Percentiles rank a stretch among this genome's conserved stretches.
These are phyloP conservation scores for Rhodamnia rubescens DNA, from an alignment of 345 rosid genomes.

Conservation along the genomic window DNA sequence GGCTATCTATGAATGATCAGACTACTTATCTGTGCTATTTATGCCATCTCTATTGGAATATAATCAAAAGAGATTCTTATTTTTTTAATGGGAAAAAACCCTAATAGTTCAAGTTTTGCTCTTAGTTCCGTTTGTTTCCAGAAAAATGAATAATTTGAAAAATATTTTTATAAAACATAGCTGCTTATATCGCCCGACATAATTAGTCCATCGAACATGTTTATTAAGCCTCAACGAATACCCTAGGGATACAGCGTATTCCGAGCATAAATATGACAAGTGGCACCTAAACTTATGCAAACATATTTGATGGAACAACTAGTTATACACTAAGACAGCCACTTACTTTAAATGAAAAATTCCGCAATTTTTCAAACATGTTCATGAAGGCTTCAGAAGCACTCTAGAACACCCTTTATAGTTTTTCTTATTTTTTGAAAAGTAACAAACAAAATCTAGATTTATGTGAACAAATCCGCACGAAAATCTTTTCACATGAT, in stretches of 20 bases:
- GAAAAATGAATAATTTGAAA: no score
- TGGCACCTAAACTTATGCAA: no score
- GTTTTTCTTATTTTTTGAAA: no score
- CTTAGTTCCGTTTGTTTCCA: no score
- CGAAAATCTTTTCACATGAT: background rate
- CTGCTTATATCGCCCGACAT: no score
- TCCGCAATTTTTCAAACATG: rapidly evolving
- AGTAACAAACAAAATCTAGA: no score
- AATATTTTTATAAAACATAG: no score
- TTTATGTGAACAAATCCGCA: background rate
- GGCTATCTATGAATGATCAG: background rate
- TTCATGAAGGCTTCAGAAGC: background rate
- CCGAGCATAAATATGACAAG: no score
- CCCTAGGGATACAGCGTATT: no score
- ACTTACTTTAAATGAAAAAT: background rate
- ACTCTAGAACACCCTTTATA: background rate
- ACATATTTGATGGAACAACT: no score
- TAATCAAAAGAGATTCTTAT: background rate
- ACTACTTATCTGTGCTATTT: background rate
- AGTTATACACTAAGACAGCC: background rate
- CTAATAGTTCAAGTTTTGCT: background rate
- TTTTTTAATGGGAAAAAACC: background rate
- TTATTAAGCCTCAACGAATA: no score
- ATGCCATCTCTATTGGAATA: background rate
- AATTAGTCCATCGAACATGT: no score